Conservation (phyloP, 2,329 filamentous ascomycete genomes). For the Penicillium crustosum region DNA sequence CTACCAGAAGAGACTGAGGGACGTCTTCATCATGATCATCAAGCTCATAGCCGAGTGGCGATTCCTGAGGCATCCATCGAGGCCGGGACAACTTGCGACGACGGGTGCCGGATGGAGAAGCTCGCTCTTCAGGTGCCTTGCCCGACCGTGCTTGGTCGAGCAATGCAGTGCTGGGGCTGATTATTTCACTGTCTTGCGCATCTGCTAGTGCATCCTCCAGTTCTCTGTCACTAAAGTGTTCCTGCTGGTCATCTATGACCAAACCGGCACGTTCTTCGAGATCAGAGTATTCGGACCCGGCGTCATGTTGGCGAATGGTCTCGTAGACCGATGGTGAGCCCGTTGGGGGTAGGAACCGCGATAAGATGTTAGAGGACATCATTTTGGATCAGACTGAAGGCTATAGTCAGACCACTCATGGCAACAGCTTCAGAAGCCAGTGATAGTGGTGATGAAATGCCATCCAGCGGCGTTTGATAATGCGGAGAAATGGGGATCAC, state of each 20-base stretch:
- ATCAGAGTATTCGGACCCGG: conserved; percentile 47
- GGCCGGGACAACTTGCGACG: conserved; percentile 32
- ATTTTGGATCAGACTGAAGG: conserved; percentile 28
- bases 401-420: conserved; percentile 14
- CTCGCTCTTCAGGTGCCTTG: conserved; percentile 16
- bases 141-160: conserved; percentile 34
- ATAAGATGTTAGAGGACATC: conserved; percentile 46
- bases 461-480: conserved; percentile 12
- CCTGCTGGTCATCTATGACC: conserved; percentile 50
- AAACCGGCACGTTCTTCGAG: conserved; percentile 49
- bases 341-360: conserved; percentile 49
- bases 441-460: conserved; percentile 5
- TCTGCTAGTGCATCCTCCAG: conserved; percentile 58
- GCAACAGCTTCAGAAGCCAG: conserved; percentile 12
- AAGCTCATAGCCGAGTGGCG: conserved; percentile 37
- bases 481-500: conserved; percentile 10
- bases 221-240: conserved; percentile 56
- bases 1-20: conserved; percentile 62
- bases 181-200: conserved; percentile 50
- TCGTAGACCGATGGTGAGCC: conserved; percentile 51
- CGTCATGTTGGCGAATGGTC: conserved; percentile 48
- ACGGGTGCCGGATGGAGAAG: conserved; percentile 23
- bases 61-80: conserved; percentile 31
- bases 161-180: conserved; percentile 45
- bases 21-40: conserved; percentile 63